Base-by-base conservation (phyloP, 1,284 basidiomycete species). In the Dichomitus squalens region DNA sequence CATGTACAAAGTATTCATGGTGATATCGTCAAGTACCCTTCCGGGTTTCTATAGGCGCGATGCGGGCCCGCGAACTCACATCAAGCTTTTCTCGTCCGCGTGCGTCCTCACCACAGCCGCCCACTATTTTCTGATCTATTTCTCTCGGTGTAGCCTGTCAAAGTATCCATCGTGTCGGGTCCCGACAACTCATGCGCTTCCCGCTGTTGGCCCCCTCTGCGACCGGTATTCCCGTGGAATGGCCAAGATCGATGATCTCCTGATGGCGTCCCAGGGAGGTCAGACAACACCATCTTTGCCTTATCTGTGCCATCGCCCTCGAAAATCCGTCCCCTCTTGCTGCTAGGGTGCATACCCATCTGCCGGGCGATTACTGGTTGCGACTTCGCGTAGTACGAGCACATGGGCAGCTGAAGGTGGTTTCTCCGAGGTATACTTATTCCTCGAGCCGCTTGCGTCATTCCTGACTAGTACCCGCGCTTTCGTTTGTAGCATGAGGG, bases 161-260 rank as follows among this genome's bases (percentile, higher is more conserved):
- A 63, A 63, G 61, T 57, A 53, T 63, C 61, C 61, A 31, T 20
- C 35, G 35, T 18, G 34, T 35, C 54, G 61, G 60, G 18, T 4
- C 58, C 31, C 25, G 20, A 43, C 33, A 57, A 38, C 55, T 57
- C 41, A 27, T 34, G 41, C 35, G n/a, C 34, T 16, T 16, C 20
- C 23, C 39, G 16, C 27, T 18, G 25, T 25, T 18, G 7, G 23
- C 47, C 39, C 38, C 16, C 47, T 57, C 27, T 49, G 50, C 47
- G 47, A 21, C 53, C 55, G 58, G 53, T 57, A 63, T 53, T 53
- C 47, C 58, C 55, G 52, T 48, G 31, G 39, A n/a, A 23, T 33
- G 23, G n/a, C 35, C 46, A 43, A 36, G 31, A 55, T 58, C 60
- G 60, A 57, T 29, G 57, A 63, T 63, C 56, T 8, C 29, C 46